Conservation (phyloP, 2,329 filamentous ascomycete genomes). For the Cyanodermella asteris region DNA sequence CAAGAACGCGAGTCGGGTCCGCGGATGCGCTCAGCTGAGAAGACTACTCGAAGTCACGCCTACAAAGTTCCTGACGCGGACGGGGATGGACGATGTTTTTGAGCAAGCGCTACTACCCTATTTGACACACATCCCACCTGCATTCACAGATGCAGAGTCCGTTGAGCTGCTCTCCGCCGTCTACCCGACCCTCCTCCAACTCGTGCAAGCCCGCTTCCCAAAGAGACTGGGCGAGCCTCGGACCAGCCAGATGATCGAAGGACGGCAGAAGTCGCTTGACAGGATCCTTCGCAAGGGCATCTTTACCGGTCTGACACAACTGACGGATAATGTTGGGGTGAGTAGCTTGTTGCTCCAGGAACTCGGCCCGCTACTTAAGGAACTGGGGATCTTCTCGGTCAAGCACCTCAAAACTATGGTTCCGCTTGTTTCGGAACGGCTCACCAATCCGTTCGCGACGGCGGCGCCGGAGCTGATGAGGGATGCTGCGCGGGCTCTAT, state of each 20-base stretch:
- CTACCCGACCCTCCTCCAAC: slow-evolving; percentile 42
- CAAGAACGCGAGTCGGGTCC: slow-evolving; percentile 28
- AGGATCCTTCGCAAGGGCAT: slow-evolving; percentile 34
- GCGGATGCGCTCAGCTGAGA: slow-evolving; percentile 33
- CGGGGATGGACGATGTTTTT: slow-evolving; percentile 46
- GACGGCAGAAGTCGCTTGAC: slow-evolving; percentile 24
- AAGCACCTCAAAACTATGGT: slow-evolving; percentile 51
- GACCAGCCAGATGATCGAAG: too few species aligned
- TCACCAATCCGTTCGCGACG: slow-evolving; percentile 47
- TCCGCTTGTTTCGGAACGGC: slow-evolving; percentile 39
- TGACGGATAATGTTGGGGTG: slow-evolving; percentile 35
- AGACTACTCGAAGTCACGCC: slow-evolving; percentile 35
- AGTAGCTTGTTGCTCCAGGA: slow-evolving; percentile 33
- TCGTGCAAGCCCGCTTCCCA: slow-evolving; percentile 27
- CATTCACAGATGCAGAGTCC: slow-evolving; percentile 55
- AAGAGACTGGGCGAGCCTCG: slow-evolving; percentile 3
- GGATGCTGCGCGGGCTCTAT: slow-evolving; percentile 31
- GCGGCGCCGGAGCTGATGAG: slow-evolving; percentile 31
- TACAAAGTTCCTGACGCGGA: slow-evolving; percentile 30
- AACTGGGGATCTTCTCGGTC: slow-evolving; percentile 38
- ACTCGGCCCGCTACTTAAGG: slow-evolving; percentile 26
- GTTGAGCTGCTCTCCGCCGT: slow-evolving; percentile 38
- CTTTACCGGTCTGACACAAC: slow-evolving; percentile 33
- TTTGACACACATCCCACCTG: slow-evolving; percentile 51
- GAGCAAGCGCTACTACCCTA: slow-evolving; percentile 47